Evolutionary conservation across 345 rosid species (phyloP), one percentile per base, ranked within the genome.

Genomic region (Moricandia arvensis): DNA sequence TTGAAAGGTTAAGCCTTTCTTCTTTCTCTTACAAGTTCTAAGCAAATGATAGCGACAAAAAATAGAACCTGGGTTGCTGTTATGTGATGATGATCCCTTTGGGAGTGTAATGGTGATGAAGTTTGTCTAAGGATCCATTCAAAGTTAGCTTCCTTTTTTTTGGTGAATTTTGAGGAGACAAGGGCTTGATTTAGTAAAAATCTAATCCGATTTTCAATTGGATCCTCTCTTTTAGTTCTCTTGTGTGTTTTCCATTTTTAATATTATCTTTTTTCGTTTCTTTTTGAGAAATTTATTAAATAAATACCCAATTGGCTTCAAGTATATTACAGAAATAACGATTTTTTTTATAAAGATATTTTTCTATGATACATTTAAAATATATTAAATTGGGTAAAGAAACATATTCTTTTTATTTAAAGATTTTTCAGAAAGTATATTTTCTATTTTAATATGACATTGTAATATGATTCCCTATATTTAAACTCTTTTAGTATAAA

Each of bases 171-270:
- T n/a, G 79, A 69, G 74, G 37, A 68, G 13, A 38, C 26, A 69
- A 16, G n/a, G 13, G 13, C 74, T 72, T 72, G 26, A 47, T 62
- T 72, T 72, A 62, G 75, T 72, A 72, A 72, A 62, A 7, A 72
- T 43, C 67, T 11, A 30, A 43, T 71, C 75, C 75, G 59, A 47
- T 45, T 15, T 71, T 71, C 66, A 59, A 43, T 71, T 27, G 66
- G 75, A 58, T 71, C 54, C 66, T 38, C 63, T 41, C 18, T 53
- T 69, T 57, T 4, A 43, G 61, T 7, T 11, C 33, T 68, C 33
- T 67, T 53, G 7, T 67, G 60, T 33, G 53, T 38, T 63, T 7
- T 24, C 53, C 5, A 5, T 47, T 45, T 47, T 47, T 47, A n/a
- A 47, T 47, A 15, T 47, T 64, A 6, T 54, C 12, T 55, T 24